These are phyloP conservation scores for Chalciporus sp. DNA, from an alignment of 1,284 basidiomycete species.

Conservation along the genomic window DNA sequence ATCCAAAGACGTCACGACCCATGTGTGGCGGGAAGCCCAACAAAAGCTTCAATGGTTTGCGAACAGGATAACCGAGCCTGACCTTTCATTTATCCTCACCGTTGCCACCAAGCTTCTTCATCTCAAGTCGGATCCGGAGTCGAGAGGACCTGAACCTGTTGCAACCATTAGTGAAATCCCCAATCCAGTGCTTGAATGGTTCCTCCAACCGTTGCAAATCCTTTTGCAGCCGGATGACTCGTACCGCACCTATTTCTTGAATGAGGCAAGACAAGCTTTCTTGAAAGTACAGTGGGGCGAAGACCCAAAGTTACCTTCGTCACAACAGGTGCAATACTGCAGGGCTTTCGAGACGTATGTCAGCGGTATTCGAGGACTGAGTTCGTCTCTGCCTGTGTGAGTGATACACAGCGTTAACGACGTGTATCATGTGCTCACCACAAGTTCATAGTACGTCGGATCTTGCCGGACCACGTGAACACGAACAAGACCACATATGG, in stretches of 20 bases:
- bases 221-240: slow-evolving; percentile 2
- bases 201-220: not conserved
- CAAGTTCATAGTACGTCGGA: too few species aligned
- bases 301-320: not conserved
- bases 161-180: not conserved
- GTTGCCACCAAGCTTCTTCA: slow-evolving; percentile 6
- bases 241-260: not conserved
- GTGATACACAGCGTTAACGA: not conserved
- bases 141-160: not conserved
- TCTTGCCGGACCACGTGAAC: not conserved
- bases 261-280: slow-evolving; percentile 5
- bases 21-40: slow-evolving; percentile 1
- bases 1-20: not conserved
- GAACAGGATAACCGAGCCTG: not conserved
- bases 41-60: not conserved
- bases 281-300: not conserved
- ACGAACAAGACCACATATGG: not conserved
- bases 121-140: not conserved
- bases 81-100: slow-evolving; percentile 8
- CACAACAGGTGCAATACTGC: slow-evolving; percentile 1
- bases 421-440: not conserved
- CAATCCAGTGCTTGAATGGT: too few species aligned
- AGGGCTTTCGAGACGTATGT: slow-evolving; percentile 48
- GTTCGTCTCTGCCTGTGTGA: not conserved
- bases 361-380: not conserved